These are phyloP conservation scores for Fusarium subtropicale DNA, from an alignment of 2,329 filamentous ascomycete species.

Conservation along the genomic window DNA sequence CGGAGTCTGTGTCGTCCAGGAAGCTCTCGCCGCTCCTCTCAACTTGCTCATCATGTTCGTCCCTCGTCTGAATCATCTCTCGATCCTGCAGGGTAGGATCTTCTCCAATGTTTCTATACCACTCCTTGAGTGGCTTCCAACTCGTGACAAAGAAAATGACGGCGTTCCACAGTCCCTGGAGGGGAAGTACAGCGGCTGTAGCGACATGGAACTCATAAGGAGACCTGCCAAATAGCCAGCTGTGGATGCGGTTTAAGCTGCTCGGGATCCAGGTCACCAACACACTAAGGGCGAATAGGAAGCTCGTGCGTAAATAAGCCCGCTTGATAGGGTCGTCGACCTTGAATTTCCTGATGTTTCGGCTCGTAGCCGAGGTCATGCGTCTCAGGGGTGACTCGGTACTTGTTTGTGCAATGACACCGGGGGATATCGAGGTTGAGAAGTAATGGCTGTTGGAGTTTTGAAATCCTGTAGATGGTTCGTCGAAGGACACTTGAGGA, in stretches of 20 bases:
- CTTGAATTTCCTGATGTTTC: slow-evolving; percentile 52
- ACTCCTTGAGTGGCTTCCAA: slow-evolving; percentile 50
- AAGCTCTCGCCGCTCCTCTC: slow-evolving; percentile 41
- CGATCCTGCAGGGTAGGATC: slow-evolving; percentile 5
- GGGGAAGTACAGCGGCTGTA: slow-evolving; percentile 77
- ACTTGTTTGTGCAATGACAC: slow-evolving; percentile 2
- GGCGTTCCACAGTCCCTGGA: slow-evolving; percentile 85
- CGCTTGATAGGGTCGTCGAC: slow-evolving; percentile 68
- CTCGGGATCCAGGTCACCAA: slow-evolving; percentile 73
- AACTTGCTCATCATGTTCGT: slow-evolving; percentile 13
- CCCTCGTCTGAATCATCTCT: slow-evolving; percentile 32
- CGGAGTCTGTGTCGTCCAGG: slow-evolving; percentile 49
- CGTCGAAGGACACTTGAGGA: slow-evolving; percentile 44
- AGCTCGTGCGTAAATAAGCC: slow-evolving; percentile 70
- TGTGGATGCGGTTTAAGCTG: slow-evolving; percentile 79
- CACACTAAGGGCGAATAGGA: slow-evolving; percentile 70
- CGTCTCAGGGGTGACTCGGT: slow-evolving; percentile 32
- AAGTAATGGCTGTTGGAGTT: slow-evolving; percentile 48
- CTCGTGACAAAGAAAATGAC: slow-evolving; percentile 80
- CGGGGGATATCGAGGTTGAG: slow-evolving; percentile 50
- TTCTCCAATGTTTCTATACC: slow-evolving; percentile 6
- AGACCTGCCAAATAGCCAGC: slow-evolving; percentile 64
- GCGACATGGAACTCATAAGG: slow-evolving; percentile 76
- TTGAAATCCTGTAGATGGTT: slow-evolving; percentile 31
- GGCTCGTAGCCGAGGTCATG: slow-evolving; percentile 42